A percentile compares a stretch with the other conserved stretches of the same genome.
phyloP scores from a whole-genome alignment of 192 early-diverging fungal genomes.

The Coemansia reversa region DNA sequence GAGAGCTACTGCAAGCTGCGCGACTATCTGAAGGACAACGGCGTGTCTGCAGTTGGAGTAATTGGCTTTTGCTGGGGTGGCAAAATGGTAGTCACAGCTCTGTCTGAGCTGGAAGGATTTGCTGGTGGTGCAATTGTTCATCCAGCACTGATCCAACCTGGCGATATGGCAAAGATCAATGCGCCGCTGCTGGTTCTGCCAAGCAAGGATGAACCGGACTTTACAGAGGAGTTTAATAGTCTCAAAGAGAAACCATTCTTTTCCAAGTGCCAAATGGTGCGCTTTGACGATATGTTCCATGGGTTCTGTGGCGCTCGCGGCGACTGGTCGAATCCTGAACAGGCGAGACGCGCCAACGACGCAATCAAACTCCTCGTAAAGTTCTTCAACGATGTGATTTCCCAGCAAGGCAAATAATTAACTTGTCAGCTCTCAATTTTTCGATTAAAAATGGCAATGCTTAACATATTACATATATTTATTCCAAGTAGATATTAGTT shows the following conservation, averaged over 20 bases:
- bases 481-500: not conserved
- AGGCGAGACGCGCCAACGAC: slow-evolving; percentile 56
- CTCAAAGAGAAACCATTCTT: slow-evolving; percentile 55
- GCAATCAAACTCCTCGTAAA: slow-evolving; percentile 56
- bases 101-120: slow-evolving; percentile 52
- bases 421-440: too few relatives aligned
- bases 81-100: slow-evolving; percentile 55
- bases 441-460: too few relatives aligned
- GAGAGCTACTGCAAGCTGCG: slow-evolving; percentile 2
- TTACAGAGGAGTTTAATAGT: slow-evolving; percentile 20
- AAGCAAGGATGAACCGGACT: slow-evolving; percentile 62
- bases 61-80: slow-evolving; percentile 76
- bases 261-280: slow-evolving; percentile 52
- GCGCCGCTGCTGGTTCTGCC: slow-evolving; percentile 64
- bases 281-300: slow-evolving; percentile 62
- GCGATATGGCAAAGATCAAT: slow-evolving; percentile 53
- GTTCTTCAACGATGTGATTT: slow-evolving; percentile 45
- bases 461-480: not conserved
- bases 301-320: slow-evolving; percentile 62
- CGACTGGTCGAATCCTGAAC: slow-evolving; percentile 48
- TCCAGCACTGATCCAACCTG: slow-evolving; percentile 59
- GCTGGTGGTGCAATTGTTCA: slow-evolving; percentile 61
- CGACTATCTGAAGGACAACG: slow-evolving; percentile 40
- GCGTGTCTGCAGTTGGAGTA: slow-evolving; percentile 54
- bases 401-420: slow-evolving; percentile 10